Conservation (phyloP, 1,139 yeast species). For the Candida sojae region DNA sequence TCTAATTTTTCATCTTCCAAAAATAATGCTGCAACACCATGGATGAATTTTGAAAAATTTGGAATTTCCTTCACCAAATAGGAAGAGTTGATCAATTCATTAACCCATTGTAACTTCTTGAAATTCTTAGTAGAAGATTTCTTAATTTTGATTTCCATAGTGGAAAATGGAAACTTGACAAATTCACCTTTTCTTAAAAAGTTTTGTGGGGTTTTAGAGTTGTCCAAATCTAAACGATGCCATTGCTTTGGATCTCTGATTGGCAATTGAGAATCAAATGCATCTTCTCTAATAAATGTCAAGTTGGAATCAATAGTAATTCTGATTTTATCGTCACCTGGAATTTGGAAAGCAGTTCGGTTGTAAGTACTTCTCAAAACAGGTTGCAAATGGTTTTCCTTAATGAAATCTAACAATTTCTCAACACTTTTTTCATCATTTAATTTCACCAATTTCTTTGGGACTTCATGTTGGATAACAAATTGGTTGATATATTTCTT, state of each 20-base stretch:
- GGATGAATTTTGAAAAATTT: slow-evolving; percentile 84
- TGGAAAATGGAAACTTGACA: slow-evolving; percentile 84
- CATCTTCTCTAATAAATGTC: slow-evolving; percentile 84
- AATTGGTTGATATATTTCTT: slow-evolving; percentile 52
- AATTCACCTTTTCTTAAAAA: slow-evolving; percentile 85
- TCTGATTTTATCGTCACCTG: slow-evolving; percentile 92
- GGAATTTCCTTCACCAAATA: slow-evolving; percentile 91
- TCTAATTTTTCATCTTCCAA: slow-evolving; percentile 90
- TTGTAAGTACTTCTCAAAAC: slow-evolving; percentile 83
- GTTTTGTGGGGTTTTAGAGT: slow-evolving; percentile 66
- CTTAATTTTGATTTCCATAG: slow-evolving; percentile 83
- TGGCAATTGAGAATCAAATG: slow-evolving; percentile 81
- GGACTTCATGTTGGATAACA: slow-evolving; percentile 37
- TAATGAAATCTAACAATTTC: slow-evolving; percentile 60
- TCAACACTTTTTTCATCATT: slow-evolving; percentile 32
- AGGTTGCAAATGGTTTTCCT: slow-evolving; percentile 73
- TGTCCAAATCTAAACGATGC: slow-evolving; percentile 92
- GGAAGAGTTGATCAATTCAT: slow-evolving; percentile 72
- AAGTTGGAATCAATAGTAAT: slow-evolving; percentile 89
- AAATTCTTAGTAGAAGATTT: slow-evolving; percentile 46
- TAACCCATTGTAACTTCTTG: slow-evolving; percentile 71
- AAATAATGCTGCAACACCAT: slow-evolving; percentile 85
- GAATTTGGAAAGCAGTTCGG: slow-evolving; percentile 96
- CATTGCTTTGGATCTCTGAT: slow-evolving; percentile 85
- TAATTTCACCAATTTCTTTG: slow-evolving; percentile 27